Percentiles rank a stretch among this genome's conserved stretches.
phyloP scores from a whole-genome alignment of 306 rosid species.

The Vigna trinervia region DNA sequence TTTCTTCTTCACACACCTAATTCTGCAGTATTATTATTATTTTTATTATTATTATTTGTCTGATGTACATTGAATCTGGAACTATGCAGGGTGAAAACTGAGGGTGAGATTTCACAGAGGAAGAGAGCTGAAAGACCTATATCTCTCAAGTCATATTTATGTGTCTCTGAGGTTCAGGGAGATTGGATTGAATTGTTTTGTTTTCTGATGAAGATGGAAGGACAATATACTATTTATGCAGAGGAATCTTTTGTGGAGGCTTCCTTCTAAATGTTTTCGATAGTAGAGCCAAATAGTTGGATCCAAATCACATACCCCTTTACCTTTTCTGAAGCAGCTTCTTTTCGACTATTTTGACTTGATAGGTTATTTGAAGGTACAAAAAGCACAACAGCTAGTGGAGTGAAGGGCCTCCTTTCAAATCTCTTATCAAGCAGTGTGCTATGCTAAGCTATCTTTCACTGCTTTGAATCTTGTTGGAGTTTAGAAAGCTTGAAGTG shows the following conservation, averaged over 20 bases:
- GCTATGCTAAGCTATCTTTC: slow-evolving; percentile 37
- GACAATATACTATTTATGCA: slow-evolving; percentile 44
- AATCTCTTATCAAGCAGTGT: slow-evolving; percentile 34
- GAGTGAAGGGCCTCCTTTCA: slow-evolving; percentile 43
- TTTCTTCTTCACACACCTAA: slow-evolving; percentile 34
- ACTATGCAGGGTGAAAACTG: slow-evolving; percentile 53
- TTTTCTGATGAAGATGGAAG: slow-evolving; percentile 51
- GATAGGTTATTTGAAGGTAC: slow-evolving; percentile 55
- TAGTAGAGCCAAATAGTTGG: slow-evolving; percentile 55
- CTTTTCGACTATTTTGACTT: slow-evolving; percentile 57
- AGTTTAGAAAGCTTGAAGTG: slow-evolving; percentile 39
- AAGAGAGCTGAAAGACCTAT: slow-evolving; percentile 36
- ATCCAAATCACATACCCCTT: slow-evolving; percentile 49
- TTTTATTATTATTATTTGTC: not conserved
- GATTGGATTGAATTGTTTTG: slow-evolving; percentile 53
- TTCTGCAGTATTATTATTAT: not conserved
- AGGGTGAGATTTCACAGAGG: slow-evolving; percentile 28
- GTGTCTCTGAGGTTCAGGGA: slow-evolving; percentile 22
- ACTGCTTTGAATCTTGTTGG: slow-evolving; percentile 40
- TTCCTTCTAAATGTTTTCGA: slow-evolving; percentile 41
- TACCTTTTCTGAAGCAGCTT: slow-evolving; percentile 52
- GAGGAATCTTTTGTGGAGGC: slow-evolving; percentile 53
- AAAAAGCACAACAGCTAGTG: slow-evolving; percentile 43
- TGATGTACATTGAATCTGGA: slow-evolving; percentile 50
- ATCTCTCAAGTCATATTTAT: slow-evolving; percentile 5